Conservation (phyloP, 441 rosid genomes). For the Isatis lusitanica region DNA sequence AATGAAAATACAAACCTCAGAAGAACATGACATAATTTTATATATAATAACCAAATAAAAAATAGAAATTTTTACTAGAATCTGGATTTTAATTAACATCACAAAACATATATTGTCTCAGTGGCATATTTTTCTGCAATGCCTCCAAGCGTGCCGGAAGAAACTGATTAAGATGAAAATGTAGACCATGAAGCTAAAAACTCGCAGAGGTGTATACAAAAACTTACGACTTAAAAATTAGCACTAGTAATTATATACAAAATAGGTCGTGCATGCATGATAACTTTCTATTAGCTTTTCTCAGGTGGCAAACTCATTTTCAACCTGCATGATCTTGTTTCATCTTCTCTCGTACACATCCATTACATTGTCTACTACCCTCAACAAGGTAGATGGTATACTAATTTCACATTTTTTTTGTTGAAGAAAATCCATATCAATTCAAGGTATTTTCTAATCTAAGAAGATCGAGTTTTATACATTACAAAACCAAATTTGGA, state of each 20-base stretch:
- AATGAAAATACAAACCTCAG: neutral
- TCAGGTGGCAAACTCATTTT: neutral
- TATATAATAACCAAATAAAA: neutral
- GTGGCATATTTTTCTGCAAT: neutral
- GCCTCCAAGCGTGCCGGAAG: neutral
- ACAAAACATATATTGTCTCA: neutral
- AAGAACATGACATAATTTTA: neutral
- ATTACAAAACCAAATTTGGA: neutral
- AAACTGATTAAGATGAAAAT: conserved; percentile 25
- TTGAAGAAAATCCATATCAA: neutral
- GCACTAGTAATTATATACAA: conserved; percentile 16
- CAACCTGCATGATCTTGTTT: neutral
- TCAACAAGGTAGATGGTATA: neutral
- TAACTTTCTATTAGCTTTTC: neutral
- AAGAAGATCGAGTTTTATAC: neutral
- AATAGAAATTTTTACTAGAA: neutral
- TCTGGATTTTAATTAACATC: neutral
- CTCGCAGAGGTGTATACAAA: conserved; percentile 39
- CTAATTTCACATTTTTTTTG: neutral
- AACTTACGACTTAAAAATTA: conserved; percentile 54
- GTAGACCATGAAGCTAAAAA: conserved; percentile 50
- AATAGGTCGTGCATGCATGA: neutral
- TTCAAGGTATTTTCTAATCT: neutral
- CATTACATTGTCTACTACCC: neutral
- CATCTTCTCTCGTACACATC: neutral